These are phyloP conservation scores for Suhomyces atakaporum DNA, from an alignment of 1,139 yeast species.

Conservation along the genomic window DNA sequence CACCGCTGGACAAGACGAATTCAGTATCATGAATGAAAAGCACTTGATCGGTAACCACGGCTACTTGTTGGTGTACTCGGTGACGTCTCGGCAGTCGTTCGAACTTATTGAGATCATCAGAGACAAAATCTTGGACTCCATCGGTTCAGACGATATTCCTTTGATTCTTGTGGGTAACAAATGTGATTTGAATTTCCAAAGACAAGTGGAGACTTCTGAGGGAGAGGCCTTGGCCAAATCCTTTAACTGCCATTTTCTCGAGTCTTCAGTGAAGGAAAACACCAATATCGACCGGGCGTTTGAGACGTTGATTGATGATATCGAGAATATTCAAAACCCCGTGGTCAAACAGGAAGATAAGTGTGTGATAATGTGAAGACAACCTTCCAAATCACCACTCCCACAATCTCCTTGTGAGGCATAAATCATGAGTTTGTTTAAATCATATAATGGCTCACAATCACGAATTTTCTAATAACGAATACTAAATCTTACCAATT, in stretches of 20 bases:
- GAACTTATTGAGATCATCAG: conserved; percentile 76
- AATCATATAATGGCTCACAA: too few species aligned
- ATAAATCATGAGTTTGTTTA: too few species aligned
- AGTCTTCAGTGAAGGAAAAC: conserved; percentile 80
- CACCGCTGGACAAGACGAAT: conserved; percentile 96
- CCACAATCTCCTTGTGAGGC: too few species aligned
- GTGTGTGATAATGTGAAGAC: conserved; percentile 34
- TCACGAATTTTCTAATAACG: too few species aligned
- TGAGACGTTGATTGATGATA: conserved; percentile 66
- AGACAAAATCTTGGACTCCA: conserved; percentile 78
- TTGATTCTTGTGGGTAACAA: conserved; percentile 86
- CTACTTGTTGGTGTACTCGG: conserved; percentile 78
- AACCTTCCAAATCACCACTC: too few species aligned
- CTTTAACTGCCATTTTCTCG: conserved; percentile 69
- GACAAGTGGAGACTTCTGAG: conserved; percentile 67
- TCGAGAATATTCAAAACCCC: conserved; percentile 64
- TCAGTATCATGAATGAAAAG: conserved; percentile 79
- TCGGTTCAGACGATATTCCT: conserved; percentile 74
- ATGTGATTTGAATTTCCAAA: conserved; percentile 63
- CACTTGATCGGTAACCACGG: conserved; percentile 86
- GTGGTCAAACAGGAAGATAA: conserved; percentile 37
- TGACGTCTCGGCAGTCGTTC: conserved; percentile 76
- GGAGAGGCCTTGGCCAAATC: conserved; percentile 65
- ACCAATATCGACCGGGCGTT: conserved; percentile 68
- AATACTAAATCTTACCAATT: too few species aligned